Percentiles rank a stretch among this genome's conserved stretches.
phyloP scores from a whole-genome alignment of 805 yeast species.

The Cyberlindnera amylophila region DNA sequence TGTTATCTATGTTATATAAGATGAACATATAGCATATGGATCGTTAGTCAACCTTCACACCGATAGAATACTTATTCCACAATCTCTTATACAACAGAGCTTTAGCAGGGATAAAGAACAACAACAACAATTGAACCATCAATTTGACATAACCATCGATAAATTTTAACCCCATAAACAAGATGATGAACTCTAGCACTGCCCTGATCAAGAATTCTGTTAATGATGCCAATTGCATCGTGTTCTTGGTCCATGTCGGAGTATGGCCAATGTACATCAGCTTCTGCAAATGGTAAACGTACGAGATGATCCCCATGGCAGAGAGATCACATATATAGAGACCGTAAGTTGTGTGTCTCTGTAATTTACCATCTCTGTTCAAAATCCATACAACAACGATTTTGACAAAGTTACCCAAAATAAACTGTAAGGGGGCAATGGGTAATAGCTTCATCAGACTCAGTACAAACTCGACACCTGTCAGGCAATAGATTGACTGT shows the following conservation, averaged over 20 bases:
- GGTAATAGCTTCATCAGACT: constrained; percentile 11
- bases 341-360: constrained; percentile 16
- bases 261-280: constrained; percentile 12
- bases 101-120: constrained; percentile 21
- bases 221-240: constrained; percentile 6
- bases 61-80: constrained; percentile 11
- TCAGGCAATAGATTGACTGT: not conserved
- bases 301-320: constrained; percentile 9
- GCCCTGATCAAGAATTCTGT: constrained; percentile 16
- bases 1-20: too few species aligned
- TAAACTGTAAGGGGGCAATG: constrained; percentile 1
- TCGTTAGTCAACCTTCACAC: too few species aligned
- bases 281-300: constrained; percentile 20
- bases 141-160: constrained; percentile 2
- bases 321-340: constrained; percentile 12
- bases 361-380: constrained; percentile 7
- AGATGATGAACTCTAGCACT: constrained; percentile 17
- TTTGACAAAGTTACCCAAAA: constrained; percentile 10
- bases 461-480: constrained; percentile 8
- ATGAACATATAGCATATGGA: too few species aligned
- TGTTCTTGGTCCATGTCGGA: constrained; percentile 6
- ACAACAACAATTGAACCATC: constrained; percentile 7
- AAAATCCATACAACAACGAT: constrained; percentile 5
- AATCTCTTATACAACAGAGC: constrained; percentile 15
- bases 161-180: constrained; percentile 19